phyloP scores from a whole-genome alignment of 78 protist species.

The Dictyostelium capitatum region DNA sequence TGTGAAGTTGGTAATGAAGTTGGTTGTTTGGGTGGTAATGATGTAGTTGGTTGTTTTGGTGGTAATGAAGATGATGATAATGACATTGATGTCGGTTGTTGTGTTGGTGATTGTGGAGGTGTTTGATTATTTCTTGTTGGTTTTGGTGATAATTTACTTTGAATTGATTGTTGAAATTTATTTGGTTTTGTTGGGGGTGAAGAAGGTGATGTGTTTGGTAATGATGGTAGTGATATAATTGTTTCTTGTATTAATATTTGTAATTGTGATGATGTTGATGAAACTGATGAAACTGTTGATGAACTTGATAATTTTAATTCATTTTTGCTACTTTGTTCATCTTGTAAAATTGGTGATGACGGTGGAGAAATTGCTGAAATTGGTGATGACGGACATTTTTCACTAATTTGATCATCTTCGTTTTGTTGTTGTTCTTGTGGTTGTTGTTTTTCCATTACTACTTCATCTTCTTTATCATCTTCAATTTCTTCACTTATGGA shows the following conservation, averaged over 20 bases:
- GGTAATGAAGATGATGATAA: not conserved
- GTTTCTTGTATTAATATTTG: not conserved
- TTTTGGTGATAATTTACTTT: not conserved
- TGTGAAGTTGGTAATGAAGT: not conserved
- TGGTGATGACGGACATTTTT: not conserved
- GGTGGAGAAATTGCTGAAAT: not conserved
- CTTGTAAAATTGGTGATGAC: not conserved
- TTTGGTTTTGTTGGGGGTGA: not conserved
- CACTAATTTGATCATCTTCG: not conserved
- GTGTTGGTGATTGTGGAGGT: not conserved
- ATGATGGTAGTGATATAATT: not conserved
- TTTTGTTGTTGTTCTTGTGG: not conserved
- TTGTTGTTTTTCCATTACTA: not conserved
- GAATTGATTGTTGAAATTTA: not conserved
- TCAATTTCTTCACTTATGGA: no score
- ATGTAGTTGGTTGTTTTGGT: not conserved
- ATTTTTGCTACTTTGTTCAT: not conserved
- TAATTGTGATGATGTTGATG: not conserved
- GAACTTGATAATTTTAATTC: not conserved
- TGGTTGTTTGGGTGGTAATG: conserved; percentile 27
- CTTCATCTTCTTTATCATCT: not conserved
- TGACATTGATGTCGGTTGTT: not conserved
- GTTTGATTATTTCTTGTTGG: not conserved
- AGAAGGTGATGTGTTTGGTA: not conserved
- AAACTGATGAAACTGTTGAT: no score